Evolutionary conservation across 495 filamentous ascomycete species (phyloP).

Genomic region (Bacidia rubella): DNA sequence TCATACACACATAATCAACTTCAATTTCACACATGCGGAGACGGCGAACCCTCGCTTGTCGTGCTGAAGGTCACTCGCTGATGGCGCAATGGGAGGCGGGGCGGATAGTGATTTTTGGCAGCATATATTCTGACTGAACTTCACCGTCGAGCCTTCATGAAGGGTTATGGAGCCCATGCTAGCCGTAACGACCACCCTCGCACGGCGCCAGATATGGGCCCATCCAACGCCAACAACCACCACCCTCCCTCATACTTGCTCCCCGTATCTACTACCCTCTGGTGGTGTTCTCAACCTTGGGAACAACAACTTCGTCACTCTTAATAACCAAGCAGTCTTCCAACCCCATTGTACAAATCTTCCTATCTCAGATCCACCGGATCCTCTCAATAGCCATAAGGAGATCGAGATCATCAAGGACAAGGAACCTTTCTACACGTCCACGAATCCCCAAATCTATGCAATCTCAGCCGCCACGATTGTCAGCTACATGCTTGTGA

Average conservation of each 20-base stretch:
- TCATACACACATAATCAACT: too few relatives aligned
- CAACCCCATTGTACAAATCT: constrained; percentile 45
- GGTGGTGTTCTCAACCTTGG: constrained; percentile 47
- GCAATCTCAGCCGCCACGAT: constrained; percentile 83
- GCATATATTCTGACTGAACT: background rate
- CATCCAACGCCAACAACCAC: constrained; percentile 32
- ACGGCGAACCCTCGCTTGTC: background rate
- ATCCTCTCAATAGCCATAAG: constrained; percentile 11
- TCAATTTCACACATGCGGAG: too few relatives aligned
- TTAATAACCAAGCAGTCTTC: constrained; percentile 48
- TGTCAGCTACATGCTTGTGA: constrained; percentile 83
- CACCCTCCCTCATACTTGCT: constrained; percentile 37
- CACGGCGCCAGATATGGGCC: constrained; percentile 38
- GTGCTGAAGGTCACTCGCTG: background rate
- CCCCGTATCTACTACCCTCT: constrained; percentile 48
- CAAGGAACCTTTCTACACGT: constrained; percentile 82
- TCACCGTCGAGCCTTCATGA: background rate
- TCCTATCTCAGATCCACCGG: constrained; percentile 19
- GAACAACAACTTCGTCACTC: constrained; percentile 42
- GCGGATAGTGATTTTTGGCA: background rate
- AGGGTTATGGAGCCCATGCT: background rate
- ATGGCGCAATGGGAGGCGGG: background rate
- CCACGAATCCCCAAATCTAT: constrained; percentile 79
- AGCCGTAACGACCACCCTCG: background rate
- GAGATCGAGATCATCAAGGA: constrained; percentile 40